These are phyloP conservation scores for Aspergillus sclerotiicarbonarius DNA, from an alignment of 495 filamentous ascomycete species.

Conservation along the genomic window DNA sequence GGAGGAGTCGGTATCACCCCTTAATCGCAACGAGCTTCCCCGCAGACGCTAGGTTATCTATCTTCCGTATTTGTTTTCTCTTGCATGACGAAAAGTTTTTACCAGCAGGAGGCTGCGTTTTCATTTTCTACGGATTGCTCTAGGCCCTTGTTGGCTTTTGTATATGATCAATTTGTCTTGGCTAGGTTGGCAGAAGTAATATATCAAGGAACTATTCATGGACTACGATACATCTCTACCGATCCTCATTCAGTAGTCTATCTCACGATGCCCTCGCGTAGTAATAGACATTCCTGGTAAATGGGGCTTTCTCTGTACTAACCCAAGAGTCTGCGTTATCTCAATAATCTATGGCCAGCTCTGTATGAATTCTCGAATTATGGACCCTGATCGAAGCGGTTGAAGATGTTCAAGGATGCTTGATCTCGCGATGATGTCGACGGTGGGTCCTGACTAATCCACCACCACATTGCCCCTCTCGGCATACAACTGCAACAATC, in stretches of 20 bases:
- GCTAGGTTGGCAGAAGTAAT: neutral
- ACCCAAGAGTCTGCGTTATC: too few relatives aligned
- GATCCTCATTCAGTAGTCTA: too few relatives aligned
- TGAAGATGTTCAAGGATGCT: too few relatives aligned
- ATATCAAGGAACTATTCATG: too few relatives aligned
- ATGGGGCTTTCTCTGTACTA: too few relatives aligned
- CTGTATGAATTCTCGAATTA: too few relatives aligned
- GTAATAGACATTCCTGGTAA: too few relatives aligned
- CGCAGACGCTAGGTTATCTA: neutral
- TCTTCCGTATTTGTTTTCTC: neutral
- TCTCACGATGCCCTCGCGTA: too few relatives aligned
- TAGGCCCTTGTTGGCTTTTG: neutral
- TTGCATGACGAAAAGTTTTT: neutral
- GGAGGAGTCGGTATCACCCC: neutral
- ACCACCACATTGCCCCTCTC: neutral
- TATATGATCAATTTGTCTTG: neutral
- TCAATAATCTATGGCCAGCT: too few relatives aligned
- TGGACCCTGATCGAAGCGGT: too few relatives aligned
- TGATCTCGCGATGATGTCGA: neutral
- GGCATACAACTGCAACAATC: neutral
- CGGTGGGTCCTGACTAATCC: conserved; percentile 19
- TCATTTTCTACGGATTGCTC: neutral
- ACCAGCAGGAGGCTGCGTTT: neutral
- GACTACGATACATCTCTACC: too few relatives aligned
- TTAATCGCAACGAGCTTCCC: neutral